phyloP scores from a whole-genome alignment of 179 eudicot species.

The Sideroxylon spinosum region DNA sequence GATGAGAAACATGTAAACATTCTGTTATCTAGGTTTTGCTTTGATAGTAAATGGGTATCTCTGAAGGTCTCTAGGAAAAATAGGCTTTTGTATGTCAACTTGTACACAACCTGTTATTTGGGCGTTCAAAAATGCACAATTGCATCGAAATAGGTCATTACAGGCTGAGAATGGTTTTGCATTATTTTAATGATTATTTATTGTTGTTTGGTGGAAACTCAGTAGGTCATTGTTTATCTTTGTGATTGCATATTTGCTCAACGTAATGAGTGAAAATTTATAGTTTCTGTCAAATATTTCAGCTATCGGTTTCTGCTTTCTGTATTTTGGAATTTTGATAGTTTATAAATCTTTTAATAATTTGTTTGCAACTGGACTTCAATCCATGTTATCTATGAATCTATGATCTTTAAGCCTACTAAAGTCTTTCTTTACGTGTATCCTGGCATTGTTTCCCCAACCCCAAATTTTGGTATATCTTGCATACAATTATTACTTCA shows the following conservation, averaged over 20 bases:
- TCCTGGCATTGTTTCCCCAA: neutral
- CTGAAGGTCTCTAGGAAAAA: neutral
- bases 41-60: neutral
- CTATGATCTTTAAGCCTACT: neutral
- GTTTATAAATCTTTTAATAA: neutral
- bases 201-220: neutral
- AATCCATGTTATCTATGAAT: neutral
- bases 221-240: neutral
- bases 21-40: neutral
- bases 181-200: neutral
- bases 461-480: neutral
- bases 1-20: neutral
- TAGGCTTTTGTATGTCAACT: neutral
- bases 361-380: neutral
- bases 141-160: neutral
- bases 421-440: neutral
- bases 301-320: neutral
- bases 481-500: neutral
- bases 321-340: neutral
- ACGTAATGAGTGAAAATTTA: neutral
- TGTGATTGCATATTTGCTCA: neutral
- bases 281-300: conserved; percentile 8
- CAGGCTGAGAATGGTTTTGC: neutral
- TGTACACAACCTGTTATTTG: neutral
- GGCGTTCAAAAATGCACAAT: neutral